phyloP scores from a whole-genome alignment of 352 stramenopile species.

The Globisporangium lucens region DNA sequence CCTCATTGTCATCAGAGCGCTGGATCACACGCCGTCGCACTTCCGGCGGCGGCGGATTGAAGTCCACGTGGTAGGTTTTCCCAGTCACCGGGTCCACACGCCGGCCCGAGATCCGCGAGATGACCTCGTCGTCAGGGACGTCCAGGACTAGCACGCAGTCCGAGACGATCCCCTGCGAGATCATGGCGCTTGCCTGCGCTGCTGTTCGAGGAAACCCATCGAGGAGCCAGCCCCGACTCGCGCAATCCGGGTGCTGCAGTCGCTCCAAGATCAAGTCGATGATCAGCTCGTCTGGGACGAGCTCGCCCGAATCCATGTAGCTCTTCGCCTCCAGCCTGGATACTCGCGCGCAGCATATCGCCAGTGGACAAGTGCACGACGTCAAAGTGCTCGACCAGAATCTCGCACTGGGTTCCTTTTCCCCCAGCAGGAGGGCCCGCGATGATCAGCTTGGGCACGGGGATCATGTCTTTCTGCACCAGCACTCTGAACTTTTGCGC shows the following conservation, averaged over 20 bases:
- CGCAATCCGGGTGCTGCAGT: slow-evolving; percentile 76
- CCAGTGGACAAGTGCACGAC: slow-evolving; percentile 92
- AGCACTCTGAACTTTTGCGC: slow-evolving; percentile 37
- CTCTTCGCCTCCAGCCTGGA: slow-evolving; percentile 43
- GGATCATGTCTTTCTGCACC: slow-evolving; percentile 20
- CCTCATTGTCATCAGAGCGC: slow-evolving; percentile 90
- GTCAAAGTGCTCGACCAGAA: slow-evolving; percentile 83
- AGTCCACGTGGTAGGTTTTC: slow-evolving; percentile 96
- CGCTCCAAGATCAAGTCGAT: slow-evolving; percentile 58
- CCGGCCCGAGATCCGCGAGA: slow-evolving; percentile 94
- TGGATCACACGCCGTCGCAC: slow-evolving; percentile 72
- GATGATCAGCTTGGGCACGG: slow-evolving; percentile 71
- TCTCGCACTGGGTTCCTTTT: slow-evolving; percentile 95
- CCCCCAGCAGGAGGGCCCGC: slow-evolving; percentile 88
- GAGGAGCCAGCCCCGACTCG: slow-evolving; percentile 83
- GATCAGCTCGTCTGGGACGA: slow-evolving; percentile 48
- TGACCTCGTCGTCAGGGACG: slow-evolving; percentile 93
- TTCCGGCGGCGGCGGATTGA: slow-evolving; percentile 86
- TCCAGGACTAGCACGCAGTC: slow-evolving; percentile 92
- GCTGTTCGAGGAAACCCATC: slow-evolving; percentile 91
- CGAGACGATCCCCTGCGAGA: slow-evolving; percentile 64
- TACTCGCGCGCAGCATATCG: slow-evolving; percentile 89
- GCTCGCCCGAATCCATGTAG: slow-evolving; percentile 43
- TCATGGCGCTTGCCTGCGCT: slow-evolving; percentile 77
- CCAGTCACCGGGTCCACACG: slow-evolving; percentile 92